Conservation (phyloP, 495 filamentous ascomycete species). For the Wilcoxina mikolae region DNA sequence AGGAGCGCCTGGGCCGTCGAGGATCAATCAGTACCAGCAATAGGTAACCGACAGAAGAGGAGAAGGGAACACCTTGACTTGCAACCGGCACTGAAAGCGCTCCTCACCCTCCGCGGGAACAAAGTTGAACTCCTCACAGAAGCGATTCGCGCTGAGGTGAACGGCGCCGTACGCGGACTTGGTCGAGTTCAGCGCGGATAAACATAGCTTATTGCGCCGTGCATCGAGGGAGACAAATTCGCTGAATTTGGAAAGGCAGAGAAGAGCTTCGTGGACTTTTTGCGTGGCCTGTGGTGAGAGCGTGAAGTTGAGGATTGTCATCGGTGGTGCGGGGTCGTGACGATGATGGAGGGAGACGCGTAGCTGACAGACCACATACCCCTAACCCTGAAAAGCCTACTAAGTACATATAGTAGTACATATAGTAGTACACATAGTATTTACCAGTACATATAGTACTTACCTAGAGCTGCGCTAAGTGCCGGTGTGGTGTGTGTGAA, state of each 20-base stretch:
- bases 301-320: slow-evolving; percentile 65
- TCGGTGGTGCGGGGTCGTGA: slow-evolving; percentile 25
- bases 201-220: slow-evolving; percentile 43
- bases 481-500: too few relatives aligned
- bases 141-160: slow-evolving; percentile 52
- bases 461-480: too few relatives aligned
- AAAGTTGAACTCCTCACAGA: slow-evolving; percentile 69
- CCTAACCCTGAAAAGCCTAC: too few relatives aligned
- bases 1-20: too few relatives aligned
- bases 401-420: background rate
- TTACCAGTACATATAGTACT: too few relatives aligned
- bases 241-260: slow-evolving; percentile 81
- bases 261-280: slow-evolving; percentile 65
- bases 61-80: too few relatives aligned
- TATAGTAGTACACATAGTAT: background rate
- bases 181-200: slow-evolving; percentile 79
- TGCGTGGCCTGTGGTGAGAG: slow-evolving; percentile 58
- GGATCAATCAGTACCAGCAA: too few relatives aligned
- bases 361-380: too few relatives aligned
- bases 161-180: slow-evolving; percentile 86
- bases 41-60: slow-evolving; percentile 31
- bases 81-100: slow-evolving; percentile 58
- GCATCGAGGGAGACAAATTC: slow-evolving; percentile 82
- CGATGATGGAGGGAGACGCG: background rate
- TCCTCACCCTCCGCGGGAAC: slow-evolving; percentile 28